A percentile compares a stretch with the other conserved stretches of the same genome.
phyloP scores from a whole-genome alignment of 176 grass and related monocot genomes.

The Musa beccarii region DNA sequence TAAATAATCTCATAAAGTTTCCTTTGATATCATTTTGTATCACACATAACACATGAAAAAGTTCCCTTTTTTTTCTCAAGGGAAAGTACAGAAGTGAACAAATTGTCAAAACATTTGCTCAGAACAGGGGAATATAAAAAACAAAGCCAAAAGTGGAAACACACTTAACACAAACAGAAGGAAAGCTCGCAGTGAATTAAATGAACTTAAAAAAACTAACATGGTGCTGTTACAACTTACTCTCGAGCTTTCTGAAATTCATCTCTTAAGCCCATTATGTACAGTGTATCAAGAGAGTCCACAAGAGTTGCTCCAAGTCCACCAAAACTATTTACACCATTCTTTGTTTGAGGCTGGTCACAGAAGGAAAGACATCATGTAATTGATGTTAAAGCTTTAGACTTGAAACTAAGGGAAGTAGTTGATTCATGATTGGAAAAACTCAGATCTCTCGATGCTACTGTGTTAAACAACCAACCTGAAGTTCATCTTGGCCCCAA shows the following conservation, averaged over 20 bases:
- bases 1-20: background rate
- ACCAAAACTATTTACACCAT: slow-evolving; percentile 92
- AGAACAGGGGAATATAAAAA: background rate
- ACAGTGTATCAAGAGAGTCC: slow-evolving; percentile 84
- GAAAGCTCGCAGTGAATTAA: background rate
- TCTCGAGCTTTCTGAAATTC: slow-evolving; percentile 96
- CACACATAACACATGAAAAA: slow-evolving; percentile 10
- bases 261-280: slow-evolving; percentile 96
- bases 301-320: slow-evolving; percentile 93
- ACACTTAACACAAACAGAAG: background rate
- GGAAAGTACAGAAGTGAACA: slow-evolving; percentile 13
- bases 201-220: background rate
- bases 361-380: slow-evolving; percentile 17
- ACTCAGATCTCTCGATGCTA: background rate
- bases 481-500: slow-evolving; percentile 95
- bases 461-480: slow-evolving; percentile 38
- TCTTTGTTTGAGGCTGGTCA: slow-evolving; percentile 84
- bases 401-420: background rate
- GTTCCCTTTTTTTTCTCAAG: background rate
- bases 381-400: background rate
- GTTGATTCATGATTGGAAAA: background rate
- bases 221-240: slow-evolving; percentile 46
- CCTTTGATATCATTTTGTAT: background rate
- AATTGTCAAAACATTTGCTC: background rate
- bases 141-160: background rate